Conservation (phyloP, 768 basidiomycete species). For the Naganishia vishniacii region DNA sequence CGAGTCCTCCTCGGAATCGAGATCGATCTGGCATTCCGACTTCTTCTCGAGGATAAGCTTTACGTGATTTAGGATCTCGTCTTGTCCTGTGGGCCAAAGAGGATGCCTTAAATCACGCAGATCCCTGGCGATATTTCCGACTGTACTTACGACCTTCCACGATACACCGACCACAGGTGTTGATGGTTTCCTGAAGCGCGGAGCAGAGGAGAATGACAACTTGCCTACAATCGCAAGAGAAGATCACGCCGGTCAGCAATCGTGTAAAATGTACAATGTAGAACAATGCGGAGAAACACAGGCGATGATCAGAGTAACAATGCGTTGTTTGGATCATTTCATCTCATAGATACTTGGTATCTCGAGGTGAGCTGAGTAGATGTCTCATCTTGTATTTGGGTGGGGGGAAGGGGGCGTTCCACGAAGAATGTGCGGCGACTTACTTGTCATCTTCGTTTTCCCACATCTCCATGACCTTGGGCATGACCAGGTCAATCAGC, state of each 20-base stretch:
- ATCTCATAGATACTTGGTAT: slow-evolving; percentile 60
- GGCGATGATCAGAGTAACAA: slow-evolving; percentile 49
- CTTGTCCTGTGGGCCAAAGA: slow-evolving; percentile 52
- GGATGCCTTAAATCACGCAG: too few species aligned
- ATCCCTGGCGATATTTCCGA: too few species aligned
- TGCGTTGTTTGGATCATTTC: slow-evolving; percentile 35
- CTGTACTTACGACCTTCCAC: slow-evolving; percentile 64
- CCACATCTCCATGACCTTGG: slow-evolving; percentile 77
- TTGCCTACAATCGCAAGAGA: slow-evolving; percentile 54
- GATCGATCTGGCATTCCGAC: slow-evolving; percentile 92
- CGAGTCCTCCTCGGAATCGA: slow-evolving; percentile 72
- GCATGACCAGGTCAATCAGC: slow-evolving; percentile 68
- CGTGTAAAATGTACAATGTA: neutral
- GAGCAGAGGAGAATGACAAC: slow-evolving; percentile 84
- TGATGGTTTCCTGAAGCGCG: slow-evolving; percentile 83
- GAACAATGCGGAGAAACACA: slow-evolving; percentile 2
- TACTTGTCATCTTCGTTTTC: slow-evolving; percentile 95
- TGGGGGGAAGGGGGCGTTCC: too few species aligned
- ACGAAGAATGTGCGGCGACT: slow-evolving; percentile 52
- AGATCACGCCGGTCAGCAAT: slow-evolving; percentile 26
- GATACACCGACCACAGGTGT: slow-evolving; percentile 82
- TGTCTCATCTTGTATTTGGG: slow-evolving; percentile 56
- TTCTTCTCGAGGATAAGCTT: slow-evolving; percentile 85
- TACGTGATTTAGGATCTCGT: slow-evolving; percentile 72
- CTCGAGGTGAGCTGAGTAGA: slow-evolving; percentile 76